Evolutionary conservation across 129 eudicot genomes (phyloP).

Genomic region (Flaveria trinervia): DNA sequence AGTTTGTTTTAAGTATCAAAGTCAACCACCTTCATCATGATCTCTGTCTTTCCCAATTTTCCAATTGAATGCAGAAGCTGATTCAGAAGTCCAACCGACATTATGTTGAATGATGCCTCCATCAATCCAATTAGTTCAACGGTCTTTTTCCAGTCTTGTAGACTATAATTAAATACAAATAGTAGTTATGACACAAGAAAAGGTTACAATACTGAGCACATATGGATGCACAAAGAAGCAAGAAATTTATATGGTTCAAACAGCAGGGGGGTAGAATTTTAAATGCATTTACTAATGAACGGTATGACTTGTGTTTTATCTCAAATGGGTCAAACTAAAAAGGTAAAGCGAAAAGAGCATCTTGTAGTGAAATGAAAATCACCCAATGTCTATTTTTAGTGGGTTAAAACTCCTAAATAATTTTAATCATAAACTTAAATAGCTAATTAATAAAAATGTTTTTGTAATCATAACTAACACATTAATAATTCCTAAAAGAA

Average conservation of each 20-base stretch:
- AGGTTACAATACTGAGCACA: not conserved
- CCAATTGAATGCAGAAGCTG: conserved; percentile 77
- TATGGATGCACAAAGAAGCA: not conserved
- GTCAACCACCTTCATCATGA: conserved; percentile 84
- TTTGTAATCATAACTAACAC: not conserved
- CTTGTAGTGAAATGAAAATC: not conserved
- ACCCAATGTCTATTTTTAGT: not conserved
- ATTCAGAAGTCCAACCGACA: conserved; percentile 81
- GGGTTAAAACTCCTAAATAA: not conserved
- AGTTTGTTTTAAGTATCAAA: not conserved
- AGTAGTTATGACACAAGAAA: conserved; percentile 15
- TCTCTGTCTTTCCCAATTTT: conserved; percentile 73
- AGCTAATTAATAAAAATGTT: not conserved
- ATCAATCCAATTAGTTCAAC: conserved; percentile 56
- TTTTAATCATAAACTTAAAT: not conserved
- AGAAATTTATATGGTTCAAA: not conserved
- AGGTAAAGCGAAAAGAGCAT: not conserved
- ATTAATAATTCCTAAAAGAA: not conserved
- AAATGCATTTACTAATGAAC: not conserved
- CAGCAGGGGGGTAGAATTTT: not conserved
- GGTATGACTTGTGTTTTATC: conserved; percentile 9
- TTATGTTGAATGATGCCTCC: conserved; percentile 58
- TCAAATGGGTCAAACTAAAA: not conserved
- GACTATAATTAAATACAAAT: conserved; percentile 43
- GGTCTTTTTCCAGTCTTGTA: conserved; percentile 79